These are phyloP conservation scores for Penicillium atrosanguineum DNA, from an alignment of 495 filamentous ascomycete species.

Conservation along the genomic window DNA sequence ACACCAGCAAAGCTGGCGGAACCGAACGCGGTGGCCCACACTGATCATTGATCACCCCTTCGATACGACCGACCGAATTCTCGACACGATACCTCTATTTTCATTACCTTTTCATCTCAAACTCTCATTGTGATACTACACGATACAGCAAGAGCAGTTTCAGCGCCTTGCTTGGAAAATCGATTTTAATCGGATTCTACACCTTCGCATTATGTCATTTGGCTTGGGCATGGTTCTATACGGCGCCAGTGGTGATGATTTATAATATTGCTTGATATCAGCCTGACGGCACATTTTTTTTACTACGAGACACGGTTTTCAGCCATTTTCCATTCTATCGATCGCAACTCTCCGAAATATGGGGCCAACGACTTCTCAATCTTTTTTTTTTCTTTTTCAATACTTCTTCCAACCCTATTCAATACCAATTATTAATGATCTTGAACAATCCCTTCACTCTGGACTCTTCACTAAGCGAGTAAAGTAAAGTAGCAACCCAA, in stretches of 20 bases:
- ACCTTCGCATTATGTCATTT: constrained; percentile 18
- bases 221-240: constrained; percentile 19
- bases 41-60: constrained; percentile 2
- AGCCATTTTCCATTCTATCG: constrained; percentile 12
- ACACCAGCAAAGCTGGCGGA: constrained; percentile 5
- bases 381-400: constrained; percentile 3
- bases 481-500: neutral
- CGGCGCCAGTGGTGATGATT: constrained; percentile 21
- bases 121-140: constrained; percentile 4
- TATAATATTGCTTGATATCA: constrained; percentile 10
- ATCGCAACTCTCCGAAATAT: neutral
- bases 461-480: neutral
- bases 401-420: constrained; percentile 6
- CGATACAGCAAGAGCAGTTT: neutral
- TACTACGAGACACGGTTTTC: constrained; percentile 27
- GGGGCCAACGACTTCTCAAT: constrained; percentile 10
- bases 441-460: neutral
- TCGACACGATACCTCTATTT: neutral
- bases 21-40: constrained; percentile 2
- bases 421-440: constrained; percentile 14
- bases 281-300: constrained; percentile 18
- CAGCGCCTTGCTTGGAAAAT: neutral
- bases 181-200: neutral
- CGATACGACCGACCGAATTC: neutral
- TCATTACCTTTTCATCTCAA: constrained; percentile 1